phyloP scores from a whole-genome alignment of 257 asterid species.

The Solanum microdontum region DNA sequence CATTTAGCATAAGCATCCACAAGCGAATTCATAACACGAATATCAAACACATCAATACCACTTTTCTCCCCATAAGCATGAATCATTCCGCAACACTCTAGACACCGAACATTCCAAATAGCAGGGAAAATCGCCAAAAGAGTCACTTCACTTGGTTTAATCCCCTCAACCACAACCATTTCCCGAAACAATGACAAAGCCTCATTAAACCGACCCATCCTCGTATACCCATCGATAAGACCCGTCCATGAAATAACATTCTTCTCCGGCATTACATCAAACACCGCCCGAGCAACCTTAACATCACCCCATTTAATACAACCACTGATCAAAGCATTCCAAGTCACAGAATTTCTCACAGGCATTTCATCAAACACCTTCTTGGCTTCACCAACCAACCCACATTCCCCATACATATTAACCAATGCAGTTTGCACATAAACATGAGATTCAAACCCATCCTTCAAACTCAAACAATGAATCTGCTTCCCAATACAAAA shows the following conservation, averaged over 20 bases:
- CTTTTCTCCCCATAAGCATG: conserved; percentile 52
- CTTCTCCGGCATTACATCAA: conserved; percentile 52
- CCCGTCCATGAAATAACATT: conserved; percentile 75
- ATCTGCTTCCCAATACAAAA: conserved; percentile 27
- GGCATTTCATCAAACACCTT: conserved; percentile 60
- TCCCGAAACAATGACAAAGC: conserved; percentile 40
- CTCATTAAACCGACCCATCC: conserved; percentile 25
- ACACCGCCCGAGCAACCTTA: conserved; percentile 28
- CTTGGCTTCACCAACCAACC: conserved; percentile 27
- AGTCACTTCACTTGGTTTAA: conserved; percentile 52
- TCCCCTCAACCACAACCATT: conserved; percentile 39
- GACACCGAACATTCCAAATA: conserved; percentile 45
- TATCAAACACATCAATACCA: conserved; percentile 31
- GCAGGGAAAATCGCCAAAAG: conserved; percentile 62
- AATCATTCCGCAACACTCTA: conserved; percentile 37
- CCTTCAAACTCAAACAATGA: conserved; percentile 31
- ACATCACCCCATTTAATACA: conserved; percentile 50
- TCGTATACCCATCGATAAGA: conserved; percentile 56
- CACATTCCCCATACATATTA: conserved; percentile 48
- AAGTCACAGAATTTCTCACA: conserved; percentile 44
- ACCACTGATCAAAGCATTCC: conserved; percentile 67
- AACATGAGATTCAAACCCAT: conserved; percentile 37
- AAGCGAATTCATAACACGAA: conserved; percentile 56
- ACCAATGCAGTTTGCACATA: conserved; percentile 63
- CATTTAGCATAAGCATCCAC: conserved; percentile 60